Evolutionary conservation across 768 basidiomycete species (phyloP).

Genomic region (Boletus coccyginus): DNA sequence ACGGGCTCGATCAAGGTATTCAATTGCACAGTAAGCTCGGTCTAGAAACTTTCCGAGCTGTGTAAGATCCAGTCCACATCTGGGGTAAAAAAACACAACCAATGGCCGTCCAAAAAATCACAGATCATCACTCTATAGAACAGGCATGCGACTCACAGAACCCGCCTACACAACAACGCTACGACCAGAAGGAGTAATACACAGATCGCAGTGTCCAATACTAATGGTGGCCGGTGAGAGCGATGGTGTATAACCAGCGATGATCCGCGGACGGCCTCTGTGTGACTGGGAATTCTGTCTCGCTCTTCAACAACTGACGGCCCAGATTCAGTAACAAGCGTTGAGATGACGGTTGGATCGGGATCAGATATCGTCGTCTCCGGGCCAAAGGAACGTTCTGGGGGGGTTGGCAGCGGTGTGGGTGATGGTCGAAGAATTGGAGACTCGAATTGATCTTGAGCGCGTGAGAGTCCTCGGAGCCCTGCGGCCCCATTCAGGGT

Average conservation of each 20-base stretch:
- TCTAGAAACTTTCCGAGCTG: constrained; percentile 22
- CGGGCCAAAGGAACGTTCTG: constrained; percentile 16
- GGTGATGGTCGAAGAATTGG: constrained; percentile 17
- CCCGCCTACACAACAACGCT: constrained; percentile 63
- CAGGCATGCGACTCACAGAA: constrained; percentile 35
- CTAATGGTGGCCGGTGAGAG: constrained; percentile 48
- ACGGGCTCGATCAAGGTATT: constrained; percentile 20
- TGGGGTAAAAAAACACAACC: constrained; percentile 14
- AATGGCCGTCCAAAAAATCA: constrained; percentile 12
- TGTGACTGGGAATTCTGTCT: constrained; percentile 7
- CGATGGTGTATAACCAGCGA: constrained; percentile 12
- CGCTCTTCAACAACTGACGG: constrained; percentile 8
- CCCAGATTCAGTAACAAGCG: constrained; percentile 9
- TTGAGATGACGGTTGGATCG: constrained; percentile 18
- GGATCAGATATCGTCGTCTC: constrained; percentile 12
- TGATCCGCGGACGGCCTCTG: constrained; percentile 21
- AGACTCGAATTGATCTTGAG: constrained; percentile 11
- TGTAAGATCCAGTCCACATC: constrained; percentile 11
- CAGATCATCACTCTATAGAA: constrained; percentile 19
- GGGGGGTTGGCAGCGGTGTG: constrained; percentile 14
- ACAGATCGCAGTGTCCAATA: constrained; percentile 74
- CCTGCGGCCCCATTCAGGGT: constrained; percentile 14
- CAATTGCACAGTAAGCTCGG: constrained; percentile 14
- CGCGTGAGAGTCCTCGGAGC: constrained; percentile 24
- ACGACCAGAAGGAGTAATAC: constrained; percentile 66